Conservation (phyloP, 306 rosid species). For the Cucumis hystrix region DNA sequence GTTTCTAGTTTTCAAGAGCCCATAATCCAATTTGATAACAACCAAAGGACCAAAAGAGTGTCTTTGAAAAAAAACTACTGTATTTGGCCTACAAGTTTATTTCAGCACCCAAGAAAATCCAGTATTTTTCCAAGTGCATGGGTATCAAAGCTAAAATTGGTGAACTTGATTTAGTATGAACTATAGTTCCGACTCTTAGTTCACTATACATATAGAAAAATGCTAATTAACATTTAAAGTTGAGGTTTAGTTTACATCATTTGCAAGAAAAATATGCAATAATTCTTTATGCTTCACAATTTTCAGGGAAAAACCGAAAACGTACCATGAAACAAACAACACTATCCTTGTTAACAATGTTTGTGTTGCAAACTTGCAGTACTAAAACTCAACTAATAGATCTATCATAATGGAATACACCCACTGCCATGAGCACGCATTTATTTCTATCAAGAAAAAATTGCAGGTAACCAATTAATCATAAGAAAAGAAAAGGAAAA, state of each 20-base stretch:
- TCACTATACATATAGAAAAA: not conserved
- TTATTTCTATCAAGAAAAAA: not conserved
- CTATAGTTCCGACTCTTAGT: not conserved
- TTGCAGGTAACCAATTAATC: not conserved
- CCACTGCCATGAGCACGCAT: not conserved
- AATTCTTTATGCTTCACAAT: not conserved
- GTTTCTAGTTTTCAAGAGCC: not conserved
- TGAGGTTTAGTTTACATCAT: not conserved
- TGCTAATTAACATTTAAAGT: not conserved
- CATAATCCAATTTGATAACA: not conserved
- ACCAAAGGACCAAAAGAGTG: not conserved
- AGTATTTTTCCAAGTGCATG: not conserved
- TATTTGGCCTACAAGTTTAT: not conserved
- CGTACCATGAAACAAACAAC: not conserved
- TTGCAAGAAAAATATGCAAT: not conserved
- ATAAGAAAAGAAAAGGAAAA: not conserved
- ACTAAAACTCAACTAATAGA: not conserved
- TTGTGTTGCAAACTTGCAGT: not conserved
- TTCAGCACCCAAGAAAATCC: not conserved
- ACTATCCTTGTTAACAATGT: not conserved
- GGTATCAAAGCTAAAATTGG: not conserved
- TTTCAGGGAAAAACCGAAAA: not conserved
- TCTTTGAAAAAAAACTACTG: not conserved
- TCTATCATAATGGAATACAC: not conserved
- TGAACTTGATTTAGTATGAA: not conserved